A percentile compares a stretch with the other conserved stretches of the same genome.
Evolutionary conservation across 108 stramenopile genomes (phyloP).

Genomic region (Conticribra guillardii): DNA sequence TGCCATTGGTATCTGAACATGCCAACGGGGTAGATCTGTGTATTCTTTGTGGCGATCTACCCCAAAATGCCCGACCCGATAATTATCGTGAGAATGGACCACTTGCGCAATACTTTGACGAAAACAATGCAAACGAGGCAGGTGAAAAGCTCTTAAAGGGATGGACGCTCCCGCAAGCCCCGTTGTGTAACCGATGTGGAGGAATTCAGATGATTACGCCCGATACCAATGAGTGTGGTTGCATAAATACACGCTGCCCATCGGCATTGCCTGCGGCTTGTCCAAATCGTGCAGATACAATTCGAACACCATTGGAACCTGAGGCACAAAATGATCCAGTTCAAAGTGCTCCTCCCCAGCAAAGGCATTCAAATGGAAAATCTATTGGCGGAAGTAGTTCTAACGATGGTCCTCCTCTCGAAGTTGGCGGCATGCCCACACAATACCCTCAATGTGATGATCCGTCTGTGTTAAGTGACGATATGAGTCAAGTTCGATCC

Average conservation of each 20-base stretch:
- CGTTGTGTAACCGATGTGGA: constrained; percentile 18
- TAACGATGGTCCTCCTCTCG: constrained; percentile 24
- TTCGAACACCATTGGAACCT: background rate
- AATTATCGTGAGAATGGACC: background rate
- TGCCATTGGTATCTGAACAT: constrained; percentile 32
- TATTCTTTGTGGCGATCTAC: constrained; percentile 29
- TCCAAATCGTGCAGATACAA: background rate
- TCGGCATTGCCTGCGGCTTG: background rate
- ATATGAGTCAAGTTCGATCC: constrained; percentile 26
- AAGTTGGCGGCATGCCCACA: constrained; percentile 9
- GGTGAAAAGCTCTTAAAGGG: constrained; percentile 19
- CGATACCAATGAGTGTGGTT: constrained; percentile 13
- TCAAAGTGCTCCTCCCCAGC: no score
- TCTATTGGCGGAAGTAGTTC: no score
- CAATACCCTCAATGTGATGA: constrained; percentile 8
- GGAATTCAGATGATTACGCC: constrained; percentile 38
- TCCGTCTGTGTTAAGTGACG: constrained; percentile 32
- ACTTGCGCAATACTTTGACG: constrained; percentile 1
- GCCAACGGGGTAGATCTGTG: constrained; percentile 24
- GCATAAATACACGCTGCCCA: constrained; percentile 24
- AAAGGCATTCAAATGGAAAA: no score
- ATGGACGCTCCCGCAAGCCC: constrained; percentile 14
- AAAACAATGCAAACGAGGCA: constrained; percentile 27
- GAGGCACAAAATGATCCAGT: background rate
- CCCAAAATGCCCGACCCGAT: background rate